phyloP scores from a whole-genome alignment of 192 early-diverging fungal species.

The Podila epicladia region DNA sequence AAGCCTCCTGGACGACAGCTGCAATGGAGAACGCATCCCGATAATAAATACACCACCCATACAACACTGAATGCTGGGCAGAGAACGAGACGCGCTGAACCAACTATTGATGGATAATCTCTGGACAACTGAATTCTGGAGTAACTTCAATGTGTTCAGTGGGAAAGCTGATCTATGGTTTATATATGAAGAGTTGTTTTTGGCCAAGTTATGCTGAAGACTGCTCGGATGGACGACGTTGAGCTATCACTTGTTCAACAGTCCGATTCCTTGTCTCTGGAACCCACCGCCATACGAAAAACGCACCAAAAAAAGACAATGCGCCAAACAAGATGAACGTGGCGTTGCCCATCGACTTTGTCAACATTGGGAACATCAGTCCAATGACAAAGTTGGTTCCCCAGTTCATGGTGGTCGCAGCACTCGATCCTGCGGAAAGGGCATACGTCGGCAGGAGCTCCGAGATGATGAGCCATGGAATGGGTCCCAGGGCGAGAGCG shows the following conservation, averaged over 20 bases:
- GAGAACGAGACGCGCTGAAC: too few relatives aligned
- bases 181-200: too few relatives aligned
- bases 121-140: too few relatives aligned
- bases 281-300: slow-evolving; percentile 72
- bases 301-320: slow-evolving; percentile 67
- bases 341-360: slow-evolving; percentile 24
- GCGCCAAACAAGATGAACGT: slow-evolving; percentile 75
- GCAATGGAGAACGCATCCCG: too few relatives aligned
- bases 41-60: too few relatives aligned
- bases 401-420: slow-evolving; percentile 82
- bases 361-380: slow-evolving; percentile 55
- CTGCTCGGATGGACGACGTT: not conserved
- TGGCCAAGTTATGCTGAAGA: too few relatives aligned
- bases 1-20: slow-evolving; percentile 3
- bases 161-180: too few relatives aligned
- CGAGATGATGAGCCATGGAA: slow-evolving; percentile 83
- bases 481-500: slow-evolving; percentile 80
- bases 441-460: slow-evolving; percentile 83
- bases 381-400: slow-evolving; percentile 55
- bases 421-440: slow-evolving; percentile 70
- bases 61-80: too few relatives aligned
- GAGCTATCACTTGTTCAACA: slow-evolving; percentile 61
- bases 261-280: slow-evolving; percentile 85
- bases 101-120: too few relatives aligned
- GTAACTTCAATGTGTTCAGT: too few relatives aligned